Evolutionary conservation across 2,329 filamentous ascomycete genomes (phyloP), one percentile per base, ranked within the genome.

Genomic region (Raffaelea ambrosiae): DNA sequence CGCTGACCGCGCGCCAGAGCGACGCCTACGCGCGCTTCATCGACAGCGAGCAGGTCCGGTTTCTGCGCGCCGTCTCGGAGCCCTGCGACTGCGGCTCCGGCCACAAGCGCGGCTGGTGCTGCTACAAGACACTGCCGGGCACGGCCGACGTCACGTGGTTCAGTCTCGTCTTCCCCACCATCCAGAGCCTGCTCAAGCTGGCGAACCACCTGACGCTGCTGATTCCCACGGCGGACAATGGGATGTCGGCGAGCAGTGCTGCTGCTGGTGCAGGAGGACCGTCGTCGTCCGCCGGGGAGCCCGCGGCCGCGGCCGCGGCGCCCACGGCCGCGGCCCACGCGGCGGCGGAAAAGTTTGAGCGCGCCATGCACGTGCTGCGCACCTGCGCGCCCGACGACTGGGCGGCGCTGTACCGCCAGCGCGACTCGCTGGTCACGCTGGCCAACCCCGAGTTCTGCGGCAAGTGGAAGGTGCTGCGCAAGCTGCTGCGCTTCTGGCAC

Each of bases 401-500:
- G 87, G 71, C 81, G 57, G 69, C 81, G 19, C 71, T 95, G 0
- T 93, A 89, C 59, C 70, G 72, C 11, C 79, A 84, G 19, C 77
- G 88, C 40, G 88, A 95, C 56, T 87, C 81, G 9, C 84, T 97
- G 50, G 66, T 86, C 44, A 86, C 84, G 56, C 83, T 89, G 44
- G 84, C 89, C 1, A 89, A 95, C 56, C 84, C 88, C 0, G 86
- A 94, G 49, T 96, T 90, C 55, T 98, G 93, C 59, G 93, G 93
- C 3, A 98, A 98, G 65, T 98, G 93, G 93, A 89, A 88, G 60
- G 81, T 98, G 1, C 65, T 98, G 26, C 87, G 83, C 62, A 90
- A 88, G 57, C 71, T 98, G 4, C 75, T 98, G 7, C 83, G 82
- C 48, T 91, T 93, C 63, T 98, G 93, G 93, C 80, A 95, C 60